Percentiles rank a stretch among this genome's conserved stretches.
Conservation (phyloP, 176 grass and related monocot species). For the Carex littledalei region DNA sequence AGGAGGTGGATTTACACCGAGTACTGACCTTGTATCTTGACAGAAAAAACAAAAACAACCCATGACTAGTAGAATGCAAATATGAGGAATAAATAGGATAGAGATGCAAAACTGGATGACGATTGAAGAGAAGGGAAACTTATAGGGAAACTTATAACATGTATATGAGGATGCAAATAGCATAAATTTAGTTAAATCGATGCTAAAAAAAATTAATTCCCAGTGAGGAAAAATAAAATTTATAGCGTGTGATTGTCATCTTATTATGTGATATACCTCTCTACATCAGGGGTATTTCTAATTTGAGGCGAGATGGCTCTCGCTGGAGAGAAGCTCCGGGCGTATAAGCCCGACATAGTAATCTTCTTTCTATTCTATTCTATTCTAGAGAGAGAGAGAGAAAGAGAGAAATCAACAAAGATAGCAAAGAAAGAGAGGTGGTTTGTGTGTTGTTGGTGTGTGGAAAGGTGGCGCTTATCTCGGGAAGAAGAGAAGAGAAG, state of each 20-base stretch:
- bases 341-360: slow-evolving; percentile 28
- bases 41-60: background rate
- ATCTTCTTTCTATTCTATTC: background rate
- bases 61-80: background rate
- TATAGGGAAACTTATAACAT: background rate
- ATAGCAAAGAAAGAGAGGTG: background rate
- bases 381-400: background rate
- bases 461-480: background rate
- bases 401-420: background rate
- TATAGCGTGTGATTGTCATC: background rate
- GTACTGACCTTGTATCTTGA: background rate
- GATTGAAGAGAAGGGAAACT: background rate
- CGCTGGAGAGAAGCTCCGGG: slow-evolving; percentile 26
- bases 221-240: background rate
- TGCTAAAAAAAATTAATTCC: background rate
- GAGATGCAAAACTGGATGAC: slow-evolving; percentile 11
- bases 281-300: slow-evolving; percentile 24
- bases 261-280: slow-evolving; percentile 14
- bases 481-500: background rate
- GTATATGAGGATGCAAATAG: background rate
- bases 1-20: background rate
- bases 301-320: slow-evolving; percentile 26
- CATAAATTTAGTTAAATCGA: background rate
- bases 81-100: background rate
- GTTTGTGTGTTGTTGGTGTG: background rate